These are phyloP conservation scores for Dovyalis caffra DNA, from an alignment of 345 rosid species.

Conservation along the genomic window DNA sequence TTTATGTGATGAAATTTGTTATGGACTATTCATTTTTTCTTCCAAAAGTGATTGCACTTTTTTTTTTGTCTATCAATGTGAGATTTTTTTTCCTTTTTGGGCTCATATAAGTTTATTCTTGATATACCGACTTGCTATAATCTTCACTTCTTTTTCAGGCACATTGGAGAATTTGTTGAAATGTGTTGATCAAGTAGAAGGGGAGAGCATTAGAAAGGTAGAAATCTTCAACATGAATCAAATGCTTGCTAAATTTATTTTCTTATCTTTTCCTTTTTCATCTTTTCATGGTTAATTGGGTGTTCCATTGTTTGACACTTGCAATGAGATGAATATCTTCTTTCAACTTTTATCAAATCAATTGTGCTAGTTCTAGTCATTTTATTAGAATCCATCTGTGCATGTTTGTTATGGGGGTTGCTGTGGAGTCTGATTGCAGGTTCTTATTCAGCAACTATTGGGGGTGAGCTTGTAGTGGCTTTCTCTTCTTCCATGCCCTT, in stretches of 20 bases:
- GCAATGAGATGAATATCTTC: no score
- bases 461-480: no score
- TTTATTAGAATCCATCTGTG: no score
- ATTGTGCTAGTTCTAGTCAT: no score
- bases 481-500: no score
- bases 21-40: no score
- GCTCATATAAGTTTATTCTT: not conserved
- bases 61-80: not conserved
- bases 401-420: no score
- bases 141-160: slow-evolving; percentile 39
- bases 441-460: no score
- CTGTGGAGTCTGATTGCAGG: no score
- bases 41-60: not conserved
- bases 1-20: not conserved
- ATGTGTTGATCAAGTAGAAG: slow-evolving; percentile 67
- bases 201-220: slow-evolving; percentile 62
- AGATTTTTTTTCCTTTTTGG: not conserved
- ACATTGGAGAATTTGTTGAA: slow-evolving; percentile 72
- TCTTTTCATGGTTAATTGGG: not conserved
- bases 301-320: not conserved
- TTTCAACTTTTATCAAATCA: no score
- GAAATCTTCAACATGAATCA: not conserved
- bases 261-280: not conserved
- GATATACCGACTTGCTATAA: slow-evolving; percentile 1
- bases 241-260: not conserved